Conservation (phyloP, 2,329 filamentous ascomycete genomes). For the Verruconis gallopava region DNA sequence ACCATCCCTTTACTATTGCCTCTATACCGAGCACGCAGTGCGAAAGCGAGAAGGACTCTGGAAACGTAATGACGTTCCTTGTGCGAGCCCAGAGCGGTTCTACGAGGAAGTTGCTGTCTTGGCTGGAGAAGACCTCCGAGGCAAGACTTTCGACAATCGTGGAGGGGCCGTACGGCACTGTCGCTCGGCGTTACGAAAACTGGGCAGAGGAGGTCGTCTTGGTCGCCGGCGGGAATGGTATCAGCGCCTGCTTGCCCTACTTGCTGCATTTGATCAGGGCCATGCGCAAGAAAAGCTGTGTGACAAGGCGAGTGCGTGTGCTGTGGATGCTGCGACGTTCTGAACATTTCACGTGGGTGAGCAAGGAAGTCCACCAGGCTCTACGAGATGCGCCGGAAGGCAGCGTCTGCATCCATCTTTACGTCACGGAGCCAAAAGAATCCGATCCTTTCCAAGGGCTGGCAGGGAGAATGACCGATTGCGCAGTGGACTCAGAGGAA, state of each 20-base stretch:
- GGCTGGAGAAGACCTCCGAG: too few relatives aligned
- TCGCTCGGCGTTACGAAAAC: slow-evolving; percentile 23
- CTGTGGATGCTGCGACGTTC: not conserved
- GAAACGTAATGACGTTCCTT: slow-evolving; percentile 51
- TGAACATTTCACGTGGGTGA: not conserved
- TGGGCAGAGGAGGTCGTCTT: not conserved
- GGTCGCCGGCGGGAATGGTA: not conserved
- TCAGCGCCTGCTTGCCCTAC: not conserved
- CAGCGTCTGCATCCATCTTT: not conserved
- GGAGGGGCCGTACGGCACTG: slow-evolving; percentile 88
- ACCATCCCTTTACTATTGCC: slow-evolving; percentile 90
- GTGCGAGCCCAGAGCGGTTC: slow-evolving; percentile 89
- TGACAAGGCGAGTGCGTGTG: not conserved
- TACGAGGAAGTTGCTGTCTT: slow-evolving; percentile 58
- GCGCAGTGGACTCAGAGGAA: not conserved
- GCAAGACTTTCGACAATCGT: slow-evolving; percentile 65
- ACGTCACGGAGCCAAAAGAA: too few relatives aligned
- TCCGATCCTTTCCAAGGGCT: too few relatives aligned
- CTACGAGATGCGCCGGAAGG: not conserved
- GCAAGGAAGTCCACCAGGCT: not conserved
- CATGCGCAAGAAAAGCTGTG: not conserved
- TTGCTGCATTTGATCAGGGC: not conserved
- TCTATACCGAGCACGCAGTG: slow-evolving; percentile 52
- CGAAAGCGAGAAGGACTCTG: slow-evolving; percentile 57
- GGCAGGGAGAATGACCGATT: not conserved